phyloP scores from a whole-genome alignment of 805 yeast species.

The Helenozyma rhizophorensis region DNA sequence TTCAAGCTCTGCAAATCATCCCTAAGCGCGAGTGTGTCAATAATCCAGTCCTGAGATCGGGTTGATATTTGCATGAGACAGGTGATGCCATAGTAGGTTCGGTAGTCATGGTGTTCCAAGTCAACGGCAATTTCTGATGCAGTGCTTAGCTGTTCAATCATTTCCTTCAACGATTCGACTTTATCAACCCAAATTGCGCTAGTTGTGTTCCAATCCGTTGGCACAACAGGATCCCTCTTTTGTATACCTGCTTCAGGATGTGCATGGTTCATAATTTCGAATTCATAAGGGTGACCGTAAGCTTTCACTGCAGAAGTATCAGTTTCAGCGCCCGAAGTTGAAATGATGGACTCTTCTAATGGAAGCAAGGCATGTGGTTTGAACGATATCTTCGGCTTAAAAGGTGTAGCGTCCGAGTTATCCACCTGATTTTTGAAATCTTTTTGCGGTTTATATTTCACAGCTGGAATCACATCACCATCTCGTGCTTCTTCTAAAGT shows the following conservation, averaged over 20 bases:
- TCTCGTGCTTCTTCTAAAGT: slow-evolving; percentile 59
- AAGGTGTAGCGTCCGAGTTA: slow-evolving; percentile 67
- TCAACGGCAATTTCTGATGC: slow-evolving; percentile 80
- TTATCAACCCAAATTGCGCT: slow-evolving; percentile 71
- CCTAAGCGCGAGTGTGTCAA: slow-evolving; percentile 79
- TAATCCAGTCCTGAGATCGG: slow-evolving; percentile 74
- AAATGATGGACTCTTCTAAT: slow-evolving; percentile 45
- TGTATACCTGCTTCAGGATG: slow-evolving; percentile 58
- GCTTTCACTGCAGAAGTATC: background rate
- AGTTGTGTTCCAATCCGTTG: slow-evolving; percentile 61
- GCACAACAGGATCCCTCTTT: slow-evolving; percentile 40
- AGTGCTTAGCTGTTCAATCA: slow-evolving; percentile 51
- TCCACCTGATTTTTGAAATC: slow-evolving; percentile 56
- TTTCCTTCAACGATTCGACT: slow-evolving; percentile 42
- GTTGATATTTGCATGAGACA: slow-evolving; percentile 91
- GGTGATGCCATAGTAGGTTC: slow-evolving; percentile 86
- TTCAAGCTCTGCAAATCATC: slow-evolving; percentile 68
- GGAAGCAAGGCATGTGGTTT: slow-evolving; percentile 71
- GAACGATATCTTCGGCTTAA: slow-evolving; percentile 62
- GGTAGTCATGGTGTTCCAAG: slow-evolving; percentile 90
- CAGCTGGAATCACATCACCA: slow-evolving; percentile 7
- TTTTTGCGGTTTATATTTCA: slow-evolving; percentile 59
- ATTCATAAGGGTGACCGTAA: slow-evolving; percentile 75
- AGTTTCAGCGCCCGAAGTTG: too few species aligned
- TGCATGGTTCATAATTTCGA: slow-evolving; percentile 65